A percentile compares a stretch with the other conserved stretches of the same genome.
These are phyloP conservation scores for Penicillium subrubescens DNA, from an alignment of 495 filamentous ascomycete genomes.

Conservation along the genomic window DNA sequence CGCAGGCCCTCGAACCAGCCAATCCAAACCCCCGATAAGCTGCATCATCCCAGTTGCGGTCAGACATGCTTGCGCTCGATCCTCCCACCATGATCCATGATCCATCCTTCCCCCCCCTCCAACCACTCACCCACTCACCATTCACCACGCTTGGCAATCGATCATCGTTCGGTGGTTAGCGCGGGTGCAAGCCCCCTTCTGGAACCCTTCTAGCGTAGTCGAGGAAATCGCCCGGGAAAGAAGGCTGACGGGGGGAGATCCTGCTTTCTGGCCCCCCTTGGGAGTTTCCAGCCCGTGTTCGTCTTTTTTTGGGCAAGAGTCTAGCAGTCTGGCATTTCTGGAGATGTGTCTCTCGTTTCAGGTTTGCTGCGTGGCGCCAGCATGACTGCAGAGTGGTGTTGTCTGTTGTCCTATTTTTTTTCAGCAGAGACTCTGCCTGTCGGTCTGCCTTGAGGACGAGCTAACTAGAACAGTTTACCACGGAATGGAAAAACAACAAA, in stretches of 20 bases:
- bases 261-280: neutral
- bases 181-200: slow-evolving; percentile 12
- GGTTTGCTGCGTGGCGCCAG: slow-evolving; percentile 8
- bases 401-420: neutral
- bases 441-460: neutral
- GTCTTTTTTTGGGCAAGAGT: neutral
- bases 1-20: neutral
- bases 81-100: neutral
- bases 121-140: neutral
- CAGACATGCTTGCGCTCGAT: slow-evolving; percentile 20
- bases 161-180: slow-evolving; percentile 13
- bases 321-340: neutral
- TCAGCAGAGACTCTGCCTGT: neutral
- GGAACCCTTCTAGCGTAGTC: slow-evolving; percentile 31
- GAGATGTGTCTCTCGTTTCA: slow-evolving; percentile 2
- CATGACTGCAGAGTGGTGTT: neutral
- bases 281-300: neutral
- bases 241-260: neutral
- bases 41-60: slow-evolving; percentile 20
- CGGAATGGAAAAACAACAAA: neutral
- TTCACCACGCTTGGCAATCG: slow-evolving; percentile 6
- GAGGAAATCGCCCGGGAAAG: neutral
- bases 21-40: slow-evolving; percentile 21
- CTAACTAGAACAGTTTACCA: neutral
- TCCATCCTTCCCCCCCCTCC: neutral